phyloP scores from a whole-genome alignment of 805 yeast species.

The Suhomyces canberraensis region DNA sequence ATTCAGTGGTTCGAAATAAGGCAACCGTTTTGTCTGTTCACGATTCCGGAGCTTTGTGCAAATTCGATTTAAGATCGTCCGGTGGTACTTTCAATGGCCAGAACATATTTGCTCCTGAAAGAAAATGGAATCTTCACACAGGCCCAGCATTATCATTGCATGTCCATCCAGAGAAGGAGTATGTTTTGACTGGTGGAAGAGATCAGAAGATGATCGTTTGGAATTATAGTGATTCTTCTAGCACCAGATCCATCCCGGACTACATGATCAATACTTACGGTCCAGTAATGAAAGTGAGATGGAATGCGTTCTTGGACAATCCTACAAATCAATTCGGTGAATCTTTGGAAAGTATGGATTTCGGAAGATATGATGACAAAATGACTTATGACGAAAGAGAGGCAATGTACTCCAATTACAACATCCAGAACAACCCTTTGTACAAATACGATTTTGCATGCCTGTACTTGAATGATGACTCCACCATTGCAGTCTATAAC shows the following conservation, averaged over 20 bases:
- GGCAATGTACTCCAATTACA: slow-evolving; percentile 5
- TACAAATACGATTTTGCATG: slow-evolving; percentile 67
- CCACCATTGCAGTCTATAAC: slow-evolving; percentile 66
- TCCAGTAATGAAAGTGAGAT: slow-evolving; percentile 72
- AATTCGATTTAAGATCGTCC: slow-evolving; percentile 70
- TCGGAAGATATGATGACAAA: slow-evolving; percentile 18
- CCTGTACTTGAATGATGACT: slow-evolving; percentile 70
- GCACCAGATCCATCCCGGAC: slow-evolving; percentile 48
- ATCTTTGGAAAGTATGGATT: slow-evolving; percentile 10
- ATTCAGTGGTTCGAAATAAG: slow-evolving; percentile 41
- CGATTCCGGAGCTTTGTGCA: slow-evolving; percentile 84
- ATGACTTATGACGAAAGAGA: slow-evolving; percentile 18
- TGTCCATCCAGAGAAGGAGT: slow-evolving; percentile 83
- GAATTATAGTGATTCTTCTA: slow-evolving; percentile 42
- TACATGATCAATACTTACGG: slow-evolving; percentile 69
- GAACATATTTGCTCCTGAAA: slow-evolving; percentile 52
- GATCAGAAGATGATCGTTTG: slow-evolving; percentile 80
- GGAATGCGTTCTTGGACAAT: slow-evolving; percentile 41
- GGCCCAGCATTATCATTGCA: slow-evolving; percentile 87
- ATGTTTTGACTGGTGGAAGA: slow-evolving; percentile 87
- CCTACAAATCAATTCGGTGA: slow-evolving; percentile 13
- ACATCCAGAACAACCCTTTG: slow-evolving; percentile 30
- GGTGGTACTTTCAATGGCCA: slow-evolving; percentile 5
- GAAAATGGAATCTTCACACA: slow-evolving; percentile 80
- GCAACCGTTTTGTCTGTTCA: slow-evolving; percentile 67